These are phyloP conservation scores for Litsea cubeba DNA, from an alignment of 164 flowering plant species.

Conservation along the genomic window DNA sequence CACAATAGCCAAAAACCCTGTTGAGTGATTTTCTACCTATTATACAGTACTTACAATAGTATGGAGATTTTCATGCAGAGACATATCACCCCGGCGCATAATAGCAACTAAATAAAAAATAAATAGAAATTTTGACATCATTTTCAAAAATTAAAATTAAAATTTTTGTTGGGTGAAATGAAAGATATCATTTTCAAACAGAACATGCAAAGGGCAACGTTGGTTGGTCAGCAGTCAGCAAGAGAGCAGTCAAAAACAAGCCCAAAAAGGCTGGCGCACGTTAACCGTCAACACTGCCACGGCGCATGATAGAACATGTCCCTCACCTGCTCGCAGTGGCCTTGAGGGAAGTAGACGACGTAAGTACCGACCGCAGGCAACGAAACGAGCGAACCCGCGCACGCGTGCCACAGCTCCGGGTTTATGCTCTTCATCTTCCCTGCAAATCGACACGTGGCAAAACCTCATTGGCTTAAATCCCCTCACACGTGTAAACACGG, in stretches of 20 bases:
- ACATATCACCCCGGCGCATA: too few species aligned
- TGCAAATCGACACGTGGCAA: slow-evolving; percentile 24
- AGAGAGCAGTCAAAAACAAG: background rate
- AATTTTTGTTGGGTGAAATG: too few species aligned
- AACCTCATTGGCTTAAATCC: background rate
- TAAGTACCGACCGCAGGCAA: slow-evolving; percentile 78
- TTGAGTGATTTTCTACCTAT: too few species aligned
- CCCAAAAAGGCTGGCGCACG: background rate
- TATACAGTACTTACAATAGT: too few species aligned
- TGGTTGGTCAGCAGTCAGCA: background rate
- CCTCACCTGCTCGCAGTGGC: slow-evolving; percentile 88
- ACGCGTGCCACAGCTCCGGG: slow-evolving; percentile 88
- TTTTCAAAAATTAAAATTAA: too few species aligned
- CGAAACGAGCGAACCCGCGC: slow-evolving; percentile 83
- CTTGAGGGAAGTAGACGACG: slow-evolving; percentile 88
- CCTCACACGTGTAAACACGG: background rate
- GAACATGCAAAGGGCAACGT: background rate
- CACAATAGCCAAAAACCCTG: too few species aligned
- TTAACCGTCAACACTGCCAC: background rate
- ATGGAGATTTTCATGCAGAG: too few species aligned
- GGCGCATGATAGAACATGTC: slow-evolving; percentile 2
- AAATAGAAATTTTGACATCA: too few species aligned
- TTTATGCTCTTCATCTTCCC: slow-evolving; percentile 71
- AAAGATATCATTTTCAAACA: background rate
- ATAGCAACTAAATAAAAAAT: too few species aligned